Base-by-base conservation (phyloP, 345 rosid species). In the Limnanthes douglasii region DNA sequence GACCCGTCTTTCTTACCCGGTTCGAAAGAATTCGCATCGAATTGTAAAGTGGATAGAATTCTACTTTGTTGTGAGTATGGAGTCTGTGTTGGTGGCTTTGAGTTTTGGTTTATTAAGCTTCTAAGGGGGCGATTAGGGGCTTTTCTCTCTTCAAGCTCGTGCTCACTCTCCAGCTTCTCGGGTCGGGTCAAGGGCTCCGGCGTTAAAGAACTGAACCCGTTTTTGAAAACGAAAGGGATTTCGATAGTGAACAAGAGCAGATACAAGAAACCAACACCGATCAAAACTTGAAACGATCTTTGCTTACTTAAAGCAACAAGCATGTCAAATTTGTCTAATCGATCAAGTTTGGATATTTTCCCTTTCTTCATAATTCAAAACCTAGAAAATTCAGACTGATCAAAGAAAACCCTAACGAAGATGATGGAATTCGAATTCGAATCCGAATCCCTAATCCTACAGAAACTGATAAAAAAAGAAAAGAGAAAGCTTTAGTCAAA, bases 71-170 rank as follows among this genome's bases (percentile, higher is more conserved):
- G 21, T 24, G 22, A 33, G n/a, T 43, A 45, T 36, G 19, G 60
- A 33, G 8, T 6, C 13, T 48, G 50, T 12, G 56, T 22, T 32
- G 66, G 55, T 9, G 67, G 51, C 4, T 41, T 43, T 9, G 68
- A 35, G 41, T 33, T 50, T 23, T 52, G 52, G 5, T 53, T 57
- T 45, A 77, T 46, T 53, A 61, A 46, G 37, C 54, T 42, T 46
- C 53, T 43, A 3, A 60, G 31, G 2, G 92, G 95, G 3, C 92
- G 86, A 36, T 39, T 46, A 0, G 95, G 92, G 38, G 86, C 79
- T 23, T 33, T 38, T 6, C 29, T 46, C 37, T 64, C 65, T 21
- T 65, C 67, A 38, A 61, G 46, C 11, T 70, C 73, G 18, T 60
- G 36, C 11, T 67, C 61, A 59, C 60, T 69, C 21, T 64, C 56